These are phyloP conservation scores for Geum urbanum DNA, from an alignment of 306 rosid genomes.

Conservation along the genomic window DNA sequence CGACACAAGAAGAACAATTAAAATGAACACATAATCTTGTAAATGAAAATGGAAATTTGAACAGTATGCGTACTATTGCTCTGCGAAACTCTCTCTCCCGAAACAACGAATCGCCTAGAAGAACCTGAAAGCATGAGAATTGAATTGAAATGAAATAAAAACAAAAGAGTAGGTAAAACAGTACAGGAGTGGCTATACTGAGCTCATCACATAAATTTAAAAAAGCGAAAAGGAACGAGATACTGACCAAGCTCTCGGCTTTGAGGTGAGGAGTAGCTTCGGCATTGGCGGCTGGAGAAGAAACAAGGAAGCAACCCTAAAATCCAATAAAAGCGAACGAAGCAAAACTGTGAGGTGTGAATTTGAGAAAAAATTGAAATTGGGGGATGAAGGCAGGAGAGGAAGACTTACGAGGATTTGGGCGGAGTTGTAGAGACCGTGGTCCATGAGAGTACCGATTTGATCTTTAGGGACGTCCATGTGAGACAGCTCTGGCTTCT, in stretches of 20 bases:
- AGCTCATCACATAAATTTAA: too few species aligned
- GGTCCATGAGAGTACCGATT: constrained; percentile 69
- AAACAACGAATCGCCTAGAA: constrained; percentile 73
- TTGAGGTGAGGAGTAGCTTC: constrained; percentile 73
- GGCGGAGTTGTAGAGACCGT: constrained; percentile 91
- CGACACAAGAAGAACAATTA: constrained; percentile 6
- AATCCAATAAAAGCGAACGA: neutral
- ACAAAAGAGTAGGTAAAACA: neutral
- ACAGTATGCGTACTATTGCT: constrained; percentile 65
- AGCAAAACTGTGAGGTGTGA: neutral
- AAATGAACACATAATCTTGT: neutral
- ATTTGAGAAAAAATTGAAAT: neutral
- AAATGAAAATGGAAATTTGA: neutral
- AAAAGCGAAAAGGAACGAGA: neutral
- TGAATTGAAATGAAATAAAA: neutral
- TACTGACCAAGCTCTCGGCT: constrained; percentile 78
- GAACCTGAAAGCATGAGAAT: constrained; percentile 43
- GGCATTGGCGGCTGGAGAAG: constrained; percentile 80
- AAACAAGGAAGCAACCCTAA: constrained; percentile 92
- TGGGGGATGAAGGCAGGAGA: constrained; percentile 2
- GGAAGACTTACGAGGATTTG: constrained; percentile 70
- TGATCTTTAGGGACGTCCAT: constrained; percentile 99
- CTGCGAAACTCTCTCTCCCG: constrained; percentile 84
- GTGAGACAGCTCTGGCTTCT: neutral
- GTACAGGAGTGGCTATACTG: too few species aligned